Conservation (phyloP, 345 rosid species). For the Turnera subulata region DNA sequence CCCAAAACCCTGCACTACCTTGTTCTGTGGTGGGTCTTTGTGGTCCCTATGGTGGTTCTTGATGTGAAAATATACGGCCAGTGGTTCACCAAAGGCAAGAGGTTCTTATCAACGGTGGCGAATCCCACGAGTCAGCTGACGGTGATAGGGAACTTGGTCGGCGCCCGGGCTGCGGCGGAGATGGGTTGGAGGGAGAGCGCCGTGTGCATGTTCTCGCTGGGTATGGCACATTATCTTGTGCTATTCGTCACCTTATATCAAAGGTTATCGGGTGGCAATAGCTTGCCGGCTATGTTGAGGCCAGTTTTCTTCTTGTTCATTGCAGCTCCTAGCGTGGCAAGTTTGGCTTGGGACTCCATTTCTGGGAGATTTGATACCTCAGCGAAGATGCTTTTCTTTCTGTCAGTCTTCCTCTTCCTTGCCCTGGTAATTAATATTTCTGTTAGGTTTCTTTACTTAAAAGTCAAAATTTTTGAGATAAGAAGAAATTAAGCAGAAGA, state of each 20-base stretch:
- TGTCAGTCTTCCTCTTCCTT: constrained; percentile 24
- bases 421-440: constrained; percentile 11
- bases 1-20: constrained; percentile 4
- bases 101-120: constrained; percentile 22
- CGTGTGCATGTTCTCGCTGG: constrained; percentile 22
- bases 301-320: constrained; percentile 30
- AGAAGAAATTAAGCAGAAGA: background rate
- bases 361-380: constrained; percentile 20
- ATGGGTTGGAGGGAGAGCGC: constrained; percentile 28
- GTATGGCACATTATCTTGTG: constrained; percentile 27
- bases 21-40: constrained; percentile 15
- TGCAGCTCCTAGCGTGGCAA: constrained; percentile 26
- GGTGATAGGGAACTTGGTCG: constrained; percentile 30
- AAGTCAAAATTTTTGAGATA: no score
- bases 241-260: constrained; percentile 27
- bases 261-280: constrained; percentile 13
- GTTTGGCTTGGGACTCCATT: constrained; percentile 28
- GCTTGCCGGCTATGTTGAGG: constrained; percentile 20
- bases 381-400: constrained; percentile 29
- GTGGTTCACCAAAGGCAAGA: constrained; percentile 33
- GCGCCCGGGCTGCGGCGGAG: constrained; percentile 23
- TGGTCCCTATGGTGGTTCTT: constrained; percentile 16
- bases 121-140: constrained; percentile 27
- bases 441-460: no score
- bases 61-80: constrained; percentile 32